A percentile compares a stretch with the other conserved stretches of the same genome.
These are phyloP conservation scores for Coemansia sp. DNA, from an alignment of 192 early-diverging fungal species.

Conservation along the genomic window DNA sequence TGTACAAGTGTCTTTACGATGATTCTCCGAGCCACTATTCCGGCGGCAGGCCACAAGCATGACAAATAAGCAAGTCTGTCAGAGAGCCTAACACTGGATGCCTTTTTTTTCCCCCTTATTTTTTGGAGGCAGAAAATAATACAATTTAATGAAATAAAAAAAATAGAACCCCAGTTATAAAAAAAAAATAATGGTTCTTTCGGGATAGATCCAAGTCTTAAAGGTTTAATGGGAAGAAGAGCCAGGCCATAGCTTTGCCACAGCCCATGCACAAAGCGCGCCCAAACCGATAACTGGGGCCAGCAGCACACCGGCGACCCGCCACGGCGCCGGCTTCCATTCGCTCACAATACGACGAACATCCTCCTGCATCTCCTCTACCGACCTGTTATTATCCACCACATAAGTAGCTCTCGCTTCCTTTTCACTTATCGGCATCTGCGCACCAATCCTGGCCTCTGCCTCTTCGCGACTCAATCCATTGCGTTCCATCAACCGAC, in stretches of 20 bases:
- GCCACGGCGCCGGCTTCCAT: slow-evolving; percentile 34
- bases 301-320: slow-evolving; percentile 25
- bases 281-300: slow-evolving; percentile 35
- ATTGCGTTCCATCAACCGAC: slow-evolving; percentile 75
- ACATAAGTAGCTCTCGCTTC: slow-evolving; percentile 75
- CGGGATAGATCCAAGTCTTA: not conserved
- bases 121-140: no score
- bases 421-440: slow-evolving; percentile 84
- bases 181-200: no score
- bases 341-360: slow-evolving; percentile 16
- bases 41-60: slow-evolving; percentile 1
- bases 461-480: slow-evolving; percentile 57
- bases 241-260: slow-evolving; percentile 19
- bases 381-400: slow-evolving; percentile 78
- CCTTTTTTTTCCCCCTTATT: no score
- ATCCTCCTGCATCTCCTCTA: slow-evolving; percentile 47
- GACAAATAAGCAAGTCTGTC: not conserved
- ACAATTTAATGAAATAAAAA: no score
- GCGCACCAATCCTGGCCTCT: slow-evolving; percentile 76
- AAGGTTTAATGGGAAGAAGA: not conserved
- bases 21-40: slow-evolving; percentile 82
- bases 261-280: slow-evolving; percentile 31
- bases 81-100: not conserved
- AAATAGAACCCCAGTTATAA: no score
- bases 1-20: slow-evolving; percentile 96